Evolutionary conservation across 306 rosid genomes (phyloP).

Genomic region (Prunus kanzakura): DNA sequence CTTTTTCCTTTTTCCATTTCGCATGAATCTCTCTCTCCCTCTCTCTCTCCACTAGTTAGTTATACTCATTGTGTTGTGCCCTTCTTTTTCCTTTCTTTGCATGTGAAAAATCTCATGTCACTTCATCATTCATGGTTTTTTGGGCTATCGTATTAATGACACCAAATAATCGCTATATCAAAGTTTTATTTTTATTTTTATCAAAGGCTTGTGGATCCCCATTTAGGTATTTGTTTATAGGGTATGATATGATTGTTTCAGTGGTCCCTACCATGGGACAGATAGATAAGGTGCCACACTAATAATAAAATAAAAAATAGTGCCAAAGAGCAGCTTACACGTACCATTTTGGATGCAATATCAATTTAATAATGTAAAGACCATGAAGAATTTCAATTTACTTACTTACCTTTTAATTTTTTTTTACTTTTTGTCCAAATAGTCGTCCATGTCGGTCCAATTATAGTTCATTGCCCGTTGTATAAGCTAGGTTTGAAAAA

Average conservation of each 20-base stretch:
- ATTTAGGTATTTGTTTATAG: not conserved
- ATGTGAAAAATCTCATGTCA: not conserved
- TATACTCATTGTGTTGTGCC: not conserved
- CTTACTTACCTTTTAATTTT: not conserved
- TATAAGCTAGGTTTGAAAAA: not conserved
- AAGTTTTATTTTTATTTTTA: too few relatives aligned
- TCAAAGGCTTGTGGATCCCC: not conserved
- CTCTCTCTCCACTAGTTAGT: not conserved
- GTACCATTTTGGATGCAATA: not conserved
- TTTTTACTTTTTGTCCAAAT: not conserved
- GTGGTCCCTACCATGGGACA: not conserved
- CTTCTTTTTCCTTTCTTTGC: not conserved
- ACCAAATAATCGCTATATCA: too few relatives aligned
- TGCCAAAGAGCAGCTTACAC: not conserved
- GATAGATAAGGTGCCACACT: not conserved
- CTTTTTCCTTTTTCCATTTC: not conserved
- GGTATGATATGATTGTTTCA: not conserved
- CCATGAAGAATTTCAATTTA: not conserved
- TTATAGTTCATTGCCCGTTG: slow-evolving; percentile 8
- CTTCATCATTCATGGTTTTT: not conserved
- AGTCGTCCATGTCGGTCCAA: slow-evolving; percentile 8
- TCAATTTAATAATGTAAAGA: not conserved
- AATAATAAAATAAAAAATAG: not conserved
- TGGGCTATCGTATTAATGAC: too few relatives aligned
- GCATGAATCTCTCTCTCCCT: not conserved